These are phyloP conservation scores for Wolfiporia cocos DNA, from an alignment of 1,284 basidiomycete genomes.

Conservation along the genomic window DNA sequence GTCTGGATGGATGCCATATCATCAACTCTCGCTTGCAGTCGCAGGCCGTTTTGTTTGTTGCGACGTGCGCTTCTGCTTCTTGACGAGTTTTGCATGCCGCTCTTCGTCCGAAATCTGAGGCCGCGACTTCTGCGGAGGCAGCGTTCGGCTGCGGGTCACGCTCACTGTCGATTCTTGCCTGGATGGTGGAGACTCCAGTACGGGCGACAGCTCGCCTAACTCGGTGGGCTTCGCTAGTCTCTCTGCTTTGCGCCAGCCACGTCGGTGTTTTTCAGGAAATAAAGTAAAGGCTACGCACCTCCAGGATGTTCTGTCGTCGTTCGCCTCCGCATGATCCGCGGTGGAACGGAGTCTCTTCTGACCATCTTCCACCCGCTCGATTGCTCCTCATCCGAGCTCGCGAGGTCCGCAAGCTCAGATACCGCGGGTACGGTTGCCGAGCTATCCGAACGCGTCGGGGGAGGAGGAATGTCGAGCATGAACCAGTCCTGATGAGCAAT, in stretches of 20 bases:
- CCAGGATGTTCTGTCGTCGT: constrained; percentile 45
- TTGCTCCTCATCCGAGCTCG: constrained; percentile 41
- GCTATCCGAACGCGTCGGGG: constrained; percentile 33
- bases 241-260: too few species aligned
- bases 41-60: constrained; percentile 23
- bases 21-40: constrained; percentile 9
- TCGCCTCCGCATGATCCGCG: constrained; percentile 42
- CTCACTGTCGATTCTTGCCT: constrained; percentile 27
- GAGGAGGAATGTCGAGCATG: constrained; percentile 75
- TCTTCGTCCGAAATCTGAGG: constrained; percentile 28
- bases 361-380: constrained; percentile 42
- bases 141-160: constrained; percentile 53
- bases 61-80: constrained; percentile 43
- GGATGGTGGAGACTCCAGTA: constrained; percentile 32
- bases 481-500: constrained; percentile 88
- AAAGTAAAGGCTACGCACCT: constrained; percentile 40
- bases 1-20: too few species aligned
- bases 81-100: constrained; percentile 35
- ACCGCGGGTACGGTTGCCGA: constrained; percentile 16
- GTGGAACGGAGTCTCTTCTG: constrained; percentile 19
- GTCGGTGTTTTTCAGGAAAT: too few species aligned
- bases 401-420: constrained; percentile 31
- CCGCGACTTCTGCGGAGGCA: constrained; percentile 40
- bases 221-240: constrained; percentile 23
- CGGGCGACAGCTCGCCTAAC: constrained; percentile 32